Evolutionary conservation across 2,329 filamentous ascomycete genomes (phyloP), one percentile per base, ranked within the genome.

Genomic region (Alternaria incomplexa): DNA sequence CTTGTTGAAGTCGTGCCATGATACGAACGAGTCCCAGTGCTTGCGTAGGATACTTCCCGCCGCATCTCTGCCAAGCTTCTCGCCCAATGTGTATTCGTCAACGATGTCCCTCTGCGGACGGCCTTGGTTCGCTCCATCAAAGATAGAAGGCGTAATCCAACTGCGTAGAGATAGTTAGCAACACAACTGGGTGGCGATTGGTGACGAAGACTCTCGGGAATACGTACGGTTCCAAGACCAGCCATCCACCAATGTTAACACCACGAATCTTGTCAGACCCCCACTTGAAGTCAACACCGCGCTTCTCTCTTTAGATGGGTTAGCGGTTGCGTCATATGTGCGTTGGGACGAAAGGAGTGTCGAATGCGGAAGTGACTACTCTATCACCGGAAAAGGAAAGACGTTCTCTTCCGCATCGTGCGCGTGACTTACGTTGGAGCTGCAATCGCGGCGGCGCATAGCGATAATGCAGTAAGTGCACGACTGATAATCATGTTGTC

Each of bases 91-190:
- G 70, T 81, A 86, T 67, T 87, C 61, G 63, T 87, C 85, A 12
- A 85, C 75, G 47, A 85, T 79, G 55, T 75, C 73, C 55, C 69
- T 60, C 62, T 68, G 68, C 56, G 71, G 68, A 46, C 72, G 67
- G 44, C 72, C 64, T 12, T 62, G 45, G 32, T 73, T 73, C 43
- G 63, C 71, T 5, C 54, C 60, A 58, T 82, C 75, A 70, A 88
- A 88, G 51, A 88, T 80, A 1, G 84, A 86, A n/a, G 86, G 86
- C 6, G 85, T 88, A 55, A 88, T 88, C 85, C 85, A 87, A 32
- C 76, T 80, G 22, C 48, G 25, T 22, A 22, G n/a, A 36, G 10
- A 56, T 32, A 48, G 13, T 62, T n/a, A 61, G 47, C 47, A 23
- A 11, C 25, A 55, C 23, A 43, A 22, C 15, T 22, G 20, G 3